These are phyloP conservation scores for Sequoiadendron giganteum DNA, from an alignment of 75 land plant genomes.

Conservation along the genomic window DNA sequence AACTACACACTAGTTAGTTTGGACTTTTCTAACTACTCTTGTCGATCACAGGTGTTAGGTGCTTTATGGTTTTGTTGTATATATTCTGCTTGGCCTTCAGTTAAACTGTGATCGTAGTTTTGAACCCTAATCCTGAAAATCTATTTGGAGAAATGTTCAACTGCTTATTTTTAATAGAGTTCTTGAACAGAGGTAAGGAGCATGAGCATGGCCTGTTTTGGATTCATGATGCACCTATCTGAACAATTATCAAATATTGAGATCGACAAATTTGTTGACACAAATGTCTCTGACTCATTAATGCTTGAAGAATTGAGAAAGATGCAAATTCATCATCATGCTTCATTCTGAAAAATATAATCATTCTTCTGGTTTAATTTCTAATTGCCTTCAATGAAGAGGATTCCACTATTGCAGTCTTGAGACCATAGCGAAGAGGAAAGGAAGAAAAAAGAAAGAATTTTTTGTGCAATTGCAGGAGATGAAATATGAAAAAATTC, in stretches of 20 bases:
- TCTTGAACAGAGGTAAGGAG: background rate
- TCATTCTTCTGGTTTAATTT: background rate
- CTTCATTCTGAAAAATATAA: background rate
- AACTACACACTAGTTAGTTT: background rate
- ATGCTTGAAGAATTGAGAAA: background rate
- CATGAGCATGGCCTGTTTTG: background rate
- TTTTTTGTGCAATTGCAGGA: background rate
- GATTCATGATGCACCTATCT: background rate
- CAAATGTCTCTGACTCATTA: background rate
- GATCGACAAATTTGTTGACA: background rate
- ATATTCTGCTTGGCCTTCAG: background rate
- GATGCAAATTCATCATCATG: background rate
- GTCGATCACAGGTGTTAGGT: background rate
- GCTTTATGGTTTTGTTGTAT: background rate
- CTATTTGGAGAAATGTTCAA: background rate
- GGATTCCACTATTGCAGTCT: background rate
- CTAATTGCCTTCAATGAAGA: background rate
- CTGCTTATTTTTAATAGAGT: background rate
- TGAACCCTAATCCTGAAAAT: background rate
- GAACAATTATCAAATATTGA: background rate
- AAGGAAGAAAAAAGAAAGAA: background rate
- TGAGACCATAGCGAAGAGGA: background rate
- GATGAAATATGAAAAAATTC: background rate
- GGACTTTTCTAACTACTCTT: background rate
- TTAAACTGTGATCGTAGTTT: background rate